Conservation (phyloP, 192 early-diverging fungal species). For the Podila verticillata region DNA sequence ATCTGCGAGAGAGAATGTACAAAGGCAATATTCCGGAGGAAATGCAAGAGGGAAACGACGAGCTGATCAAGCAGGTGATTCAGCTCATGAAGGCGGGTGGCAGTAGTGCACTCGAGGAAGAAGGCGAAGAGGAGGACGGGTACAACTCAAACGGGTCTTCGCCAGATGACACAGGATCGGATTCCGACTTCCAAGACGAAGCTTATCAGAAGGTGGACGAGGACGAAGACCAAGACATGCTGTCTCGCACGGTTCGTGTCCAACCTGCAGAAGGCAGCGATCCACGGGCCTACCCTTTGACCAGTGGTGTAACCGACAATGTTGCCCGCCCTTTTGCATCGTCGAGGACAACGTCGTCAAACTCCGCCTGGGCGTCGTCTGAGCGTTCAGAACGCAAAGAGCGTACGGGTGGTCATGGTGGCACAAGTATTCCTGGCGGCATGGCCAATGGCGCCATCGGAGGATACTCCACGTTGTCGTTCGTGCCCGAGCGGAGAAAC, state of each 20-base stretch:
- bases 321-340: no score
- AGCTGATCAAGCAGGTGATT: constrained; percentile 42
- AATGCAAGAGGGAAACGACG: constrained; percentile 39
- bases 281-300: no score
- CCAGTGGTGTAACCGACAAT: no score
- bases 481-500: neutral
- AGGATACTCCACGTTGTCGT: neutral
- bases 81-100: constrained; percentile 33
- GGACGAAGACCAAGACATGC: neutral
- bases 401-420: neutral
- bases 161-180: constrained; percentile 22
- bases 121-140: constrained; percentile 16
- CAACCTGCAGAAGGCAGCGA: no score
- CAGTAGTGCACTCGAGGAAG: constrained; percentile 4
- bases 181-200: constrained; percentile 23
- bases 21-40: constrained; percentile 40
- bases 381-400: neutral
- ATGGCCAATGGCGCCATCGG: neutral
- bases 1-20: constrained; percentile 40
- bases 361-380: constrained; percentile 2
- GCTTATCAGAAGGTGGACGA: neutral
- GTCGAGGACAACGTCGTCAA: neutral
- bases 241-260: neutral
- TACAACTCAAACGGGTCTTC: constrained; percentile 20
- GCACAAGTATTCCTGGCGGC: no score